Evolutionary conservation across 2,329 filamentous ascomycete genomes (phyloP), one percentile per base, ranked within the genome.

Genomic region (Phaeosphaeria sp.): DNA sequence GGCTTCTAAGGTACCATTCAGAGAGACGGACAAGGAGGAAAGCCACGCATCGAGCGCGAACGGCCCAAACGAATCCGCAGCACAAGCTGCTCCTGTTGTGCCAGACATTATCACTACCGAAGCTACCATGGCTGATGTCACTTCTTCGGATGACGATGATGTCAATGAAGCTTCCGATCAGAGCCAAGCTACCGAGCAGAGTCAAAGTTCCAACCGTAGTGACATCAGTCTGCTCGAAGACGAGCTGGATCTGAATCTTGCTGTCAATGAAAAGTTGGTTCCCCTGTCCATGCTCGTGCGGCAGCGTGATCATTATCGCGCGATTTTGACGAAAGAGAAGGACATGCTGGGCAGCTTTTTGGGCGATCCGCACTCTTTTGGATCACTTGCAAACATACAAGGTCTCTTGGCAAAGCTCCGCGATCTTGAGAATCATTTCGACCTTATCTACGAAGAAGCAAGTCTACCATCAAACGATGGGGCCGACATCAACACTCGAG

Each of bases 381-480:
- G 61, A 11, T 54, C 63, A 17, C 24, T 72, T 9, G 48, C 46
- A 4, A 51, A 67, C 6, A 55, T 73, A 1, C 57, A 73, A 9
- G 57, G 58, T 2, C 43, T 71, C 2, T 46, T 75, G 4, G n/a
- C 63, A 13, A 57, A 63, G 21, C 55, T 76, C 13, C 63, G 59
- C 21, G 61, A 59, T 8, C 54, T 76, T 9, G 74, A 77, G 51
- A 73, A 68, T 2, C 74, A 76, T 43, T 55, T 73, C 7, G 74
- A 77, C 51, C 60, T 77, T 21, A 53, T 70, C 8, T 72, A 62
- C 42, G 58, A 61, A n/a, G 71, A 71, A 42, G 68, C 64, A 30
- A 56, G 57, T 17, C 46, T 51, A 9, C 39, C 57, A 8, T 51
- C 60, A 2, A 59, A 63, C 13, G 48, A 25, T 2, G 56, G 9